Base-by-base conservation (phyloP, 805 yeast genomes). In the Scheffersomyces stipitis region DNA sequence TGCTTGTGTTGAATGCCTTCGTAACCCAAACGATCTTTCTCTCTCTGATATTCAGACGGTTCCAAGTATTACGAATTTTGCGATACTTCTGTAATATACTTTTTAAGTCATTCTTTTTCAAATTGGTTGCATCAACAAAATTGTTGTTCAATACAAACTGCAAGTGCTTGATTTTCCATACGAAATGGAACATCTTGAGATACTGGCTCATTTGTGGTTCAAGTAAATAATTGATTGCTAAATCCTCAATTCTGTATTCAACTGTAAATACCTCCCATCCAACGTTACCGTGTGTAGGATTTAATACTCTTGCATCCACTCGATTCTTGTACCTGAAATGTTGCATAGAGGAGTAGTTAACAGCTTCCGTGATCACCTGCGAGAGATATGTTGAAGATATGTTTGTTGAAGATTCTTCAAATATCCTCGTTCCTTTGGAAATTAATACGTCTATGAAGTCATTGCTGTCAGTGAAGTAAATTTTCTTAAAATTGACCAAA, bases 231-330 rank as follows among this genome's bases (percentile, higher is more conserved):
- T 76, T 73, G 26, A 81, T 64, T 13, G 91, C 65, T 3, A 85
- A 71, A 18, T 74, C 65, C 6, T 78, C 71, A 8, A 78, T 51
- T 36, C 75, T 66, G 57, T 86, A 93, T 53, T 89, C 97, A 26
- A 90, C 64, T 0, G 96, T 87, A 56, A 91, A 90, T 2, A 86
- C 88, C 54, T 90, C 95, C 96, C 96, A 90, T 1, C 96, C 96
- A 34, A 78, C 62, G 18, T 80, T 77, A 0, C 87, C 73, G 47
- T 82, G 86, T 3, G 81, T 81, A 33, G 83, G 62, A 40, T 84
- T 88, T 33, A 90, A 67, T 15, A 90, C 71, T 30, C 96, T 69
- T 0, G 96, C 96, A 66, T 93, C 98, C 9, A 91, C 55, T 34
- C 86, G 62, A 30, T 73, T 64, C 9, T 76, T 55, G 7, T 76